Evolutionary conservation across 106 monocot species (phyloP).

Genomic region (Narthecium ossifragum): DNA sequence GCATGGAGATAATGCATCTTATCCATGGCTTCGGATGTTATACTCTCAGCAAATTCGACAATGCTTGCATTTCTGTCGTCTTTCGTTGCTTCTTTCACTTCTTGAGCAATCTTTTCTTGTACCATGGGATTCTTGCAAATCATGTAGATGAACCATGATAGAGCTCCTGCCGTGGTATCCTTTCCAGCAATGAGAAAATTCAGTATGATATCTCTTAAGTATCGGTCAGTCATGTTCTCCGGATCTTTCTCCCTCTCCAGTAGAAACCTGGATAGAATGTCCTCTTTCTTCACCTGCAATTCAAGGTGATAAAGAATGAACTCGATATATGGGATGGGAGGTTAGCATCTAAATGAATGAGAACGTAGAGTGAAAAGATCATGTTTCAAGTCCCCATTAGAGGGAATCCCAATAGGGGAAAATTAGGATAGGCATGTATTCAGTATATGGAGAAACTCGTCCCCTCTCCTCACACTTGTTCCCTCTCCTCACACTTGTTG

Average conservation of each 20-base stretch:
- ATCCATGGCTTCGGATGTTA: background rate
- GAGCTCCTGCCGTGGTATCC: slow-evolving; percentile 20
- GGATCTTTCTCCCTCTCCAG: slow-evolving; percentile 1
- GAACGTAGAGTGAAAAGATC: too few species aligned
- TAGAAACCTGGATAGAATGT: too few species aligned
- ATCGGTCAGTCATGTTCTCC: background rate
- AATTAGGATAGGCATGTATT: too few species aligned
- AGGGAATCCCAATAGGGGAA: too few species aligned
- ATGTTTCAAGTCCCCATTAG: too few species aligned
- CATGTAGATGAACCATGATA: slow-evolving; percentile 27
- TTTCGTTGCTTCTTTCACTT: slow-evolving; percentile 8
- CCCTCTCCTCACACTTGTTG: too few species aligned
- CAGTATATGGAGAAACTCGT: too few species aligned
- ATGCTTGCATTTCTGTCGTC: background rate
- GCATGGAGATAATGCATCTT: background rate
- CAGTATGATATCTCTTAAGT: slow-evolving; percentile 12
- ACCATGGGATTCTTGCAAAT: slow-evolving; percentile 13
- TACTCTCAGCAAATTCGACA: background rate
- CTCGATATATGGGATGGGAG: too few species aligned
- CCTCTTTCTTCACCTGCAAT: too few species aligned
- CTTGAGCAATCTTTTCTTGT: slow-evolving; percentile 14
- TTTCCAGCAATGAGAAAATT: slow-evolving; percentile 28
- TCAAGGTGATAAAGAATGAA: too few species aligned
- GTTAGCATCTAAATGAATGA: too few species aligned
- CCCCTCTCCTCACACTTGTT: too few species aligned